Evolutionary conservation across 352 stramenopile species (phyloP).

Genomic region (Phytophthora meadii): DNA sequence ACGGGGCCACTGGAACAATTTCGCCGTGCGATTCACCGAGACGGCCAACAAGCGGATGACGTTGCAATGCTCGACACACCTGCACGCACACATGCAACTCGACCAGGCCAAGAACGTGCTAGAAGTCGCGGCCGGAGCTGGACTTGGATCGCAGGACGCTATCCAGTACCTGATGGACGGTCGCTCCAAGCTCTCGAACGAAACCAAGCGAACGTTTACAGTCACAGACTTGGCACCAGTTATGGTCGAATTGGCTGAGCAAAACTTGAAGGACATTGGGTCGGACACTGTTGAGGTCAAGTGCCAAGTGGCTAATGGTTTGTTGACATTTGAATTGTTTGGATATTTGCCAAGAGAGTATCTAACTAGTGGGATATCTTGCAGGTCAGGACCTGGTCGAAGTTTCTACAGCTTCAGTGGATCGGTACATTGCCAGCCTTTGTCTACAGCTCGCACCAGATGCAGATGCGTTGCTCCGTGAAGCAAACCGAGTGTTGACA

Average conservation of each 20-base stretch:
- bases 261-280: constrained; percentile 32
- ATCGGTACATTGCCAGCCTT: constrained; percentile 61
- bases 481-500: constrained; percentile 49
- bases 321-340: not conserved
- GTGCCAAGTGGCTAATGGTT: constrained; percentile 49
- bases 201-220: constrained; percentile 37
- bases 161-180: constrained; percentile 33
- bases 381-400: constrained; percentile 50
- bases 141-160: constrained; percentile 53
- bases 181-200: constrained; percentile 14
- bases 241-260: constrained; percentile 49
- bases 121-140: constrained; percentile 56
- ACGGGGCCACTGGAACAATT: constrained; percentile 45
- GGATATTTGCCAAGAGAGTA: not conserved
- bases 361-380: constrained; percentile 7
- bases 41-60: constrained; percentile 58
- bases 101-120: constrained; percentile 46
- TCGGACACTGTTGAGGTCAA: constrained; percentile 26
- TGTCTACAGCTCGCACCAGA: constrained; percentile 59
- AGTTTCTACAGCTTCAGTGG: constrained; percentile 39
- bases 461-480: constrained; percentile 54
- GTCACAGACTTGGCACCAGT: constrained; percentile 53
- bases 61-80: constrained; percentile 47
- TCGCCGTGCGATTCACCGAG: constrained; percentile 49
- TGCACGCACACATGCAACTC: constrained; percentile 65